phyloP scores from a whole-genome alignment of 768 basidiomycete genomes.

The Mycena pura region DNA sequence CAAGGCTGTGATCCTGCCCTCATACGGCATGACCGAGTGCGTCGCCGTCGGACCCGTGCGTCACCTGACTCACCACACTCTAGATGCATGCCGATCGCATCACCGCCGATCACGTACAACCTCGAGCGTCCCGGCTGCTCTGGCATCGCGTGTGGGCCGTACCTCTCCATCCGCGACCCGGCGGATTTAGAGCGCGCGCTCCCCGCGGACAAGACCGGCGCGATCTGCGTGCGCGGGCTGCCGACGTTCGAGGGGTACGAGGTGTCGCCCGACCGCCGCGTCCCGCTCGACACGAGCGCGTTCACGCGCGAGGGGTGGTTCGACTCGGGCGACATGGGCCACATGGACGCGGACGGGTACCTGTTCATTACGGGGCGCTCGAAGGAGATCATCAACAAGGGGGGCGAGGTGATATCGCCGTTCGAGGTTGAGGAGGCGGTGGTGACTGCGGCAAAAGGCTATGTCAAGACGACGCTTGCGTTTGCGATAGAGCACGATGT shows the following conservation, averaged over 20 bases:
- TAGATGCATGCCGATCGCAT: slow-evolving; percentile 61
- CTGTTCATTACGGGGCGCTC: slow-evolving; percentile 63
- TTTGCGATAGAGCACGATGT: slow-evolving; percentile 55
- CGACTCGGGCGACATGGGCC: slow-evolving; percentile 56
- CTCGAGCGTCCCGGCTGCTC: slow-evolving; percentile 56
- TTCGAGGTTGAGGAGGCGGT: slow-evolving; percentile 68
- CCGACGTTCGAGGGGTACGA: slow-evolving; percentile 62
- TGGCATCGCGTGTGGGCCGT: slow-evolving; percentile 53
- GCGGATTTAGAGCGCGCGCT: slow-evolving; percentile 44
- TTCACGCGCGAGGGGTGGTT: slow-evolving; percentile 62
- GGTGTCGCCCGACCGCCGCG: slow-evolving; percentile 42
- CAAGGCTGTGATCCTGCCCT: background rate
- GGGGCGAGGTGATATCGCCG: slow-evolving; percentile 66
- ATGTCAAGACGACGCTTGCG: slow-evolving; percentile 49
- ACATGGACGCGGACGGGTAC: slow-evolving; percentile 54
- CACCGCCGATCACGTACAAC: slow-evolving; percentile 48
- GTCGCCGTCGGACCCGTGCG: no score
- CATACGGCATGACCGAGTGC: background rate
- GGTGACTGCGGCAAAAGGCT: slow-evolving; percentile 45
- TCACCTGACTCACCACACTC: no score
- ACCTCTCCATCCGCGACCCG: slow-evolving; percentile 51
- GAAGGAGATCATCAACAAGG: slow-evolving; percentile 66
- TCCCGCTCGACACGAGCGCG: slow-evolving; percentile 51
- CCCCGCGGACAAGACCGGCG: slow-evolving; percentile 47
- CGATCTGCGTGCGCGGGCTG: slow-evolving; percentile 60